Percentiles rank a stretch among this genome's conserved stretches.
Evolutionary conservation across 1,284 basidiomycete genomes (phyloP).

Genomic region (Neonothopanus nambi): DNA sequence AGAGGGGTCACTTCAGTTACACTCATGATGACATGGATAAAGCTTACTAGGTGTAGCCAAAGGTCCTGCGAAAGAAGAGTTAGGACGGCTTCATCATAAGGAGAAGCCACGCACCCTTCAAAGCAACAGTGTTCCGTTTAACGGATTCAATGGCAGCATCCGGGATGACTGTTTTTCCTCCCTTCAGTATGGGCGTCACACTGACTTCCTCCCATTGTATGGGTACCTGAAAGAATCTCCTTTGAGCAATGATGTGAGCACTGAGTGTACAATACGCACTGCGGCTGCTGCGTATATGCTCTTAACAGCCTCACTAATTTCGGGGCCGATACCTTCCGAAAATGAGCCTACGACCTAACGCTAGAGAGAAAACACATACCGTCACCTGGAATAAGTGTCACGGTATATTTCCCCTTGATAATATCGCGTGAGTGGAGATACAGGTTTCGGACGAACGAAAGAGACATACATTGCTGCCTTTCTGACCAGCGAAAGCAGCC

Average conservation of each 20-base stretch:
- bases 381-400: constrained; percentile 91
- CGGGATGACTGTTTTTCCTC: constrained; percentile 97
- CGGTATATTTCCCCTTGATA: constrained; percentile 91
- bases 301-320: constrained; percentile 97
- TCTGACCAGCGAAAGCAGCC: constrained; percentile 86
- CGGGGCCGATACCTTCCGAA: constrained; percentile 90
- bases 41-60: constrained; percentile 87
- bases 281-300: constrained; percentile 89
- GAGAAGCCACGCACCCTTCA: constrained; percentile 73
- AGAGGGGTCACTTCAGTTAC: constrained; percentile 6
- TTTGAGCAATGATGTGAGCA: constrained; percentile 2
- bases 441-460: background rate
- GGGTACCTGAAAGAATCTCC: constrained; percentile 65
- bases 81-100: constrained; percentile 7
- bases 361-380: constrained; percentile 51
- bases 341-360: constrained; percentile 18
- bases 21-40: background rate
- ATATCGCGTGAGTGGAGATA: constrained; percentile 10
- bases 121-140: constrained; percentile 95
- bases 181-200: constrained; percentile 91
- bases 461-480: constrained; percentile 75
- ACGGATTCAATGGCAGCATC: constrained; percentile 90
- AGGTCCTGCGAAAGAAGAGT: constrained; percentile 59
- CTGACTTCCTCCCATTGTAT: constrained; percentile 99
- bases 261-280: constrained; percentile 38